Evolutionary conservation across 208 protist species (phyloP), one percentile per base, ranked within the genome.

Genomic region (Trypanosoma congolense): DNA sequence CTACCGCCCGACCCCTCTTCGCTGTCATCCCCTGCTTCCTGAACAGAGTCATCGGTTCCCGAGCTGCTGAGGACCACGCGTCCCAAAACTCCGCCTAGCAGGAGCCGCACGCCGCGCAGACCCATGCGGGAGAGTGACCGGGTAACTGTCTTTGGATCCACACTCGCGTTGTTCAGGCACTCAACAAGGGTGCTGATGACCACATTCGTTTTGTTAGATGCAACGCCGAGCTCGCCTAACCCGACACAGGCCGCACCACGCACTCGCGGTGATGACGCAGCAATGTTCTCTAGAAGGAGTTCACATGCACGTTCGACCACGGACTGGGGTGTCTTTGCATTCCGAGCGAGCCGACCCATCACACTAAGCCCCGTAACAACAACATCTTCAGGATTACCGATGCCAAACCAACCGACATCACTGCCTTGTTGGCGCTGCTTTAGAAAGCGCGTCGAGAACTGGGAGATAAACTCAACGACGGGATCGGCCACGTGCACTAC

Each of bases 91-190:
- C 25, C 28, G 19, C 46, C 61, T 28, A 79, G 56, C 44, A 79
- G 61, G 16, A 61, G 47, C 12, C 70, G 60, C 46, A 80, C 61
- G 5, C 83, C 80, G 8, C 52, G 46, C 24, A 50, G 26, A n/a
- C 75, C 74, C 40, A 80, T 61, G 31, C 79, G 77, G 14, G 60
- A 57, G 41, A 88, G 65, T 19, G 76, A 55, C 83, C 83, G 86
- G 33, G 70, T 66, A 19, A 74, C 66, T 18, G 68, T 72, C 30
- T 82, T 50, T 42, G 58, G 31, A 41, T 64, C 44, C 56, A 82
- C 57, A 50, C 40, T 10, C 16, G 28, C 14, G 40, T 71, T 51
- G 16, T 33, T 19, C 26, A 77, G 42, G 40, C 47, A 48, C n/a
- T 28, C 22, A 16, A 45, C 31, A 29, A 69, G 42, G 22, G 19